Base-by-base conservation (phyloP, 306 rosid species). In the Bauhinia variegata region DNA sequence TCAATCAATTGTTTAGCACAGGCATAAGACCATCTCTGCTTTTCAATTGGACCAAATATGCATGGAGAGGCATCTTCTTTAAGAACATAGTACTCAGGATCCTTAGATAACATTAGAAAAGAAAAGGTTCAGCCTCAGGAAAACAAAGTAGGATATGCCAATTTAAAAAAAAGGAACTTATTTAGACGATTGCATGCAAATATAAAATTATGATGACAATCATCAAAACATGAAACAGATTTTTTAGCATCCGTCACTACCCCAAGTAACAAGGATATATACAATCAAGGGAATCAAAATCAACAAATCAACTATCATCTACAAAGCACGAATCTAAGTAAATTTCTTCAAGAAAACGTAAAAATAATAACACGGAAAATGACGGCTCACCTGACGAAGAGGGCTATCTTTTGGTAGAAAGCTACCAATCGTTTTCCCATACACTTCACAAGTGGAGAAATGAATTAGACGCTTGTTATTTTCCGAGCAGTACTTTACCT, bases 11-110 rank as follows among this genome's bases (percentile, higher is more conserved):
- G 96, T 72, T 92, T 92, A 14, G 97, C 97, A 65, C 96, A 92
- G 7, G 97, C 96, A 77, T 92, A 92, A 0, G 97, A 92, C 97
- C 97, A 92, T 63, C 97, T 83, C 65, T 92, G 96, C 87, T 92
- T 92, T 64, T 92, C 97, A 73, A 92, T 84, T 34, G 97, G 6
- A 51, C 97, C 97, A 78, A 92, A 92, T 53, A 92, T 92, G 77
- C 97, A 92, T 23, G 97, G 97, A 58, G 97, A 87, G 7, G 64
- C 57, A 71, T 92, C 88, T 81, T 92, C 97, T 58, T 84, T 85
- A 48, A 92, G 92, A 58, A 92, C 80, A 68, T 80, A 92, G 72
- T 92, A 92, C 9, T 70, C 86, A 58, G 95, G 95, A 82, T 92
- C 96, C 97, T 92, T 23, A 65, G 50, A 67, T n/a, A 54, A 62